A percentile compares a stretch with the other conserved stretches of the same genome.
Conservation (phyloP, 768 basidiomycete species). For the Neoboletus brunneissimus region DNA sequence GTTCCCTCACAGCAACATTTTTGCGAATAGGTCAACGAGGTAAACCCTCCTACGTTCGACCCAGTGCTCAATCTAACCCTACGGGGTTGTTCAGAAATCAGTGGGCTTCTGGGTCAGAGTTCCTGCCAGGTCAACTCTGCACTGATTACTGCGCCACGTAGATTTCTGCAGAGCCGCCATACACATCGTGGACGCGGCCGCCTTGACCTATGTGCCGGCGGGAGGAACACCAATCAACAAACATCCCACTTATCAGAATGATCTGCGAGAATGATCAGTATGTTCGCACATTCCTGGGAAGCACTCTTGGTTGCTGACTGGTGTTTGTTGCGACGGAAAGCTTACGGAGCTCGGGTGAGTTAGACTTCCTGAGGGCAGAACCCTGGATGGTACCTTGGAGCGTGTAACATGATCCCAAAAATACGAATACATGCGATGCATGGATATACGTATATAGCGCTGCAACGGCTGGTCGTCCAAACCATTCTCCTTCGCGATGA, state of each 20-base stretch:
- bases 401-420: not conserved
- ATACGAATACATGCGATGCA: not conserved
- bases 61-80: not conserved
- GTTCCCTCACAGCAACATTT: not conserved
- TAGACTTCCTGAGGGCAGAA: not conserved
- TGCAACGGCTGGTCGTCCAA: not conserved
- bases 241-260: not conserved
- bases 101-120: not conserved
- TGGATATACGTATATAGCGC: constrained; percentile 1
- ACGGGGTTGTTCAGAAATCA: not conserved
- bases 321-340: not conserved
- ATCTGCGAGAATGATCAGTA: not conserved
- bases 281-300: not conserved
- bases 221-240: not conserved
- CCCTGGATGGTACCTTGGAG: not conserved
- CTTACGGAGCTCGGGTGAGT: not conserved
- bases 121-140: too few species aligned
- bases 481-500: not conserved
- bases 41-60: not conserved
- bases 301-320: too few species aligned
- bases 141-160: not conserved
- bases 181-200: not conserved
- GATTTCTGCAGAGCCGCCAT: not conserved
- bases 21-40: not conserved
- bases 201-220: not conserved